Base-by-base conservation (phyloP, 495 filamentous ascomycete species). In the Parmelia sp. region DNA sequence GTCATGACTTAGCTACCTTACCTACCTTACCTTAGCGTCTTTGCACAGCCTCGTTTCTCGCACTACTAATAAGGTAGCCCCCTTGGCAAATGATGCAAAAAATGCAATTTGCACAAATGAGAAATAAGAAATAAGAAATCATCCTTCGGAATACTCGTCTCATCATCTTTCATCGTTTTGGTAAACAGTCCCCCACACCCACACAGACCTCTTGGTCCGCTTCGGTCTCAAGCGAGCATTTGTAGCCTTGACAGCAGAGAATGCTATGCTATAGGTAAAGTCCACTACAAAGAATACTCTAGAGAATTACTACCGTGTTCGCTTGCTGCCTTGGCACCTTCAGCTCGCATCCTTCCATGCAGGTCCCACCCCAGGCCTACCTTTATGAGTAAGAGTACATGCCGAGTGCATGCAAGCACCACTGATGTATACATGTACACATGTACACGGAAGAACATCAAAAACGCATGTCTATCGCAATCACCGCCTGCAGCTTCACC, bases 11-110 rank as follows among this genome's bases (percentile, higher is more conserved):
- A n/a, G n/a, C n/a, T n/a, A n/a, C n/a, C n/a, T n/a, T n/a, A n/a
- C n/a, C n/a, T n/a, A n/a, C n/a, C n/a, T n/a, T n/a, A n/a, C n/a
- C n/a, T n/a, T 55, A 55, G 51, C 51, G 51, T 31, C 25, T 27
- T 51, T 55, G 51, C 51, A 55, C 51, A 55, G 51, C 51, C 51
- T 33, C 51, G 5, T 33, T 55, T 55, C 29, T 31, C 49, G 49
- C 49, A 53, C 49, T 53, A 53, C 47, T 51, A 27, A 12, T n/a
- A n/a, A n/a, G n/a, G n/a, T n/a, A n/a, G n/a, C 8, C 23, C 11
- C 9, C 23, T 4, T 5, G 23, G 1, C 23, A 51, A 12, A 51
- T 45, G 3, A 21, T n/a, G n/a, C n/a, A n/a, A n/a, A n/a, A n/a
- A n/a, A n/a, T n/a, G n/a, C n/a, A n/a, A n/a, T n/a, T n/a, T n/a